phyloP scores from a whole-genome alignment of 345 rosid species.

The Acer saccharum region DNA sequence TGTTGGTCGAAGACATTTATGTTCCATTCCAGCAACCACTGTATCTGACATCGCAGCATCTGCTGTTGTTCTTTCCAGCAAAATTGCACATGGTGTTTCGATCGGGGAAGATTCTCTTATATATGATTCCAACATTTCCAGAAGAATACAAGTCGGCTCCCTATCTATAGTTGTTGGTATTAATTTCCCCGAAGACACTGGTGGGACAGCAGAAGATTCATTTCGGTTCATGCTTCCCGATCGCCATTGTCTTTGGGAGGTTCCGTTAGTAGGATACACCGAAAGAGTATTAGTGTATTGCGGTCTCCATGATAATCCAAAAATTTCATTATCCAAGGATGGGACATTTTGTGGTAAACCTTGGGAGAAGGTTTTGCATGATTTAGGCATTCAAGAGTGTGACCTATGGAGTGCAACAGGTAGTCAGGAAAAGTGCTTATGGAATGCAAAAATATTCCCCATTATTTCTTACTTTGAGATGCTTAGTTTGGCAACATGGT shows the following conservation, averaged over 20 bases:
- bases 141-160: constrained; percentile 87
- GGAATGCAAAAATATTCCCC: constrained; percentile 93
- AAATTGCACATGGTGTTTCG: constrained; percentile 82
- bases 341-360: constrained; percentile 98
- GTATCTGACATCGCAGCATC: constrained; percentile 91
- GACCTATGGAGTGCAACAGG: constrained; percentile 70
- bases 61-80: constrained; percentile 82
- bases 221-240: constrained; percentile 86
- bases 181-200: constrained; percentile 53
- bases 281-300: constrained; percentile 80
- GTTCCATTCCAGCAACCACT: constrained; percentile 92
- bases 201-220: constrained; percentile 35
- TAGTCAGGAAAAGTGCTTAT: constrained; percentile 72
- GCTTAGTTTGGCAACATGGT: constrained; percentile 79
- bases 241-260: constrained; percentile 99
- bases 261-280: constrained; percentile 69
- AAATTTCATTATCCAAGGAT: constrained; percentile 52
- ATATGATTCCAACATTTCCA: constrained; percentile 71
- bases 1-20: constrained; percentile 89
- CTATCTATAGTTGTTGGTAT: constrained; percentile 85
- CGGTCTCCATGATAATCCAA: constrained; percentile 97
- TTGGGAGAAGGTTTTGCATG: constrained; percentile 69
- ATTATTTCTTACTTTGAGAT: constrained; percentile 72
- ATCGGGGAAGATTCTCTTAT: constrained; percentile 94
- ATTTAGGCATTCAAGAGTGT: constrained; percentile 66